phyloP scores from a whole-genome alignment of 1,284 basidiomycete genomes.

The Tremellales sp. region DNA sequence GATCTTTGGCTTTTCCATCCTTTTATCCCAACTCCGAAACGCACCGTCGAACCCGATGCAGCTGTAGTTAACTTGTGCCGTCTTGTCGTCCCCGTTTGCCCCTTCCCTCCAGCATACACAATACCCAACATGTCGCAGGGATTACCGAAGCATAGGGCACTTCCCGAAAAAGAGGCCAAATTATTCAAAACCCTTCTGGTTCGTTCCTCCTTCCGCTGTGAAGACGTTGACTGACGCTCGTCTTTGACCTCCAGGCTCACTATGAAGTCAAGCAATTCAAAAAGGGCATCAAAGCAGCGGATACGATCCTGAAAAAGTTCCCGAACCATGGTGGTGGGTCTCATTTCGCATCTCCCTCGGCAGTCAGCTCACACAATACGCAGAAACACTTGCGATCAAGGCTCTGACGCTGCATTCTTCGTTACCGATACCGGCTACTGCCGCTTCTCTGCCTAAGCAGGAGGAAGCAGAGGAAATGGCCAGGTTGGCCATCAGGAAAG shows the following conservation, averaged over 20 bases:
- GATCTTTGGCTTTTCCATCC: too few species aligned
- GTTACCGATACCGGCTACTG: conserved; percentile 43
- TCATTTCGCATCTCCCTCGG: background rate
- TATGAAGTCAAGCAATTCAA: conserved; percentile 91
- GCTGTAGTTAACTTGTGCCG: too few species aligned
- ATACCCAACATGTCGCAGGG: conserved; percentile 25
- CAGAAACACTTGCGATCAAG: conserved; percentile 92
- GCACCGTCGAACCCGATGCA: too few species aligned
- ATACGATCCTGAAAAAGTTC: conserved; percentile 90
- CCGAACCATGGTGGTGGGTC: conserved; percentile 87
- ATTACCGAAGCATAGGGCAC: conserved; percentile 46
- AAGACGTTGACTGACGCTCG: background rate
- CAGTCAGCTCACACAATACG: conserved; percentile 18
- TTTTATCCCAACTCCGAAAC: too few species aligned
- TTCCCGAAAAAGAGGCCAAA: conserved; percentile 77
- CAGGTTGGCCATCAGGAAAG: conserved; percentile 79
- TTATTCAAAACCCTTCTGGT: conserved; percentile 88
- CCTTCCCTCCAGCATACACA: too few species aligned
- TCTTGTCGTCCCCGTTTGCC: too few species aligned
- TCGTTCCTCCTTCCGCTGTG: conserved; percentile 20
- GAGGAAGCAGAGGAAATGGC: conserved; percentile 76
- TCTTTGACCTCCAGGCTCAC: conserved; percentile 46
- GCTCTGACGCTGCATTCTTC: conserved; percentile 68
- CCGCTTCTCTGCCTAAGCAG: conserved; percentile 59
- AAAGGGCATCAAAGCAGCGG: conserved; percentile 85